A percentile compares a stretch with the other conserved stretches of the same genome.
phyloP scores from a whole-genome alignment of 139 green algal species.

The Coccomyxa sp. region DNA sequence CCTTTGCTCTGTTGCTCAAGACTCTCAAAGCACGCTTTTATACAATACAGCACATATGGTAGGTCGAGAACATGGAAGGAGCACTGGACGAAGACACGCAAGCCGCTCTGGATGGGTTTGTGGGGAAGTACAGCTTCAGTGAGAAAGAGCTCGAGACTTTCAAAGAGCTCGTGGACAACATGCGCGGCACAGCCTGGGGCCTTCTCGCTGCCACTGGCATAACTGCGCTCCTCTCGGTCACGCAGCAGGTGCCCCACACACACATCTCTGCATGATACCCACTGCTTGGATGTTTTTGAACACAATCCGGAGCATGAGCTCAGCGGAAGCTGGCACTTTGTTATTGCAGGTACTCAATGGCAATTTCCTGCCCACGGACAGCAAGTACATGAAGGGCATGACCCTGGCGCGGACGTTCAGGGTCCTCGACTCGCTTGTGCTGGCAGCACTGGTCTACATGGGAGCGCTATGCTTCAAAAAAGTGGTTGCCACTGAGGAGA shows the following conservation, averaged over 20 bases:
- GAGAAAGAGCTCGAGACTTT: neutral
- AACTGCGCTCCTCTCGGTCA: neutral
- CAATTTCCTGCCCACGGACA: neutral
- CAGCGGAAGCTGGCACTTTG: neutral
- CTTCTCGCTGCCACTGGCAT: neutral
- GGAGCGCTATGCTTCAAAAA: constrained; percentile 9
- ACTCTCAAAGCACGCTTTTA: too few relatives aligned
- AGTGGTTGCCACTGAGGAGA: neutral
- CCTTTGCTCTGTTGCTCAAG: too few relatives aligned
- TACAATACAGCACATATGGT: neutral
- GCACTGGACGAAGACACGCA: neutral
- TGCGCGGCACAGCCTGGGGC: neutral
- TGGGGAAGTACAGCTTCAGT: neutral
- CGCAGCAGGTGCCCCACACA: neutral
- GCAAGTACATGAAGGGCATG: neutral
- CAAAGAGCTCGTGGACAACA: neutral
- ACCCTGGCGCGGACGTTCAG: neutral
- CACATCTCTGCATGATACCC: too few relatives aligned
- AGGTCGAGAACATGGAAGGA: neutral
- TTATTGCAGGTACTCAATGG: neutral
- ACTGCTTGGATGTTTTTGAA: too few relatives aligned
- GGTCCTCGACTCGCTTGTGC: neutral
- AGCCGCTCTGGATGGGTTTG: neutral
- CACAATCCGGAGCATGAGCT: too few relatives aligned
- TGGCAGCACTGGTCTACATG: constrained; percentile 8